phyloP scores from a whole-genome alignment of 345 rosid genomes.

The Syzygium oleosum region DNA sequence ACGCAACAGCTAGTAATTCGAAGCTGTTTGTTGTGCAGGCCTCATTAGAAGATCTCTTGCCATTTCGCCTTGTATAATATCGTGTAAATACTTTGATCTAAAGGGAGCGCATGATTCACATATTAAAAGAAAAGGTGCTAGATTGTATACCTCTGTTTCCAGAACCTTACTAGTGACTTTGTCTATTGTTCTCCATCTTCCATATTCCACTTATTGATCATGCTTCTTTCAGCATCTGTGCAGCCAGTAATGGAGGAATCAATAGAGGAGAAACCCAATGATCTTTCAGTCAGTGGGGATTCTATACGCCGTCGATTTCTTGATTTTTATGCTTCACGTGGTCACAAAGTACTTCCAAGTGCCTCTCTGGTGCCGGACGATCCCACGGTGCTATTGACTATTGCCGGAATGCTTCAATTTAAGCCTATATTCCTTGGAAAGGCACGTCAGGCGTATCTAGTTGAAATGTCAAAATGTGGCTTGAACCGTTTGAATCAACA shows the following conservation, averaged over 20 bases:
- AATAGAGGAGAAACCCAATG: slow-evolving; percentile 25
- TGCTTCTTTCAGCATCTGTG: slow-evolving; percentile 52
- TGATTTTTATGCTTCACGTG: slow-evolving; percentile 83
- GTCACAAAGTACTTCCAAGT: slow-evolving; percentile 84
- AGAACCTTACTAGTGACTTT: not conserved
- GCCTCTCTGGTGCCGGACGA: slow-evolving; percentile 95
- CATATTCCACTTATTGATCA: slow-evolving; percentile 7
- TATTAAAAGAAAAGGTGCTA: slow-evolving; percentile 29
- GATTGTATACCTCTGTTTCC: slow-evolving; percentile 13
- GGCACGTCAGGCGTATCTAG: slow-evolving; percentile 19
- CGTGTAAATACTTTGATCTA: not conserved
- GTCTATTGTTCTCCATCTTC: slow-evolving; percentile 1
- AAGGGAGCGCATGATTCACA: slow-evolving; percentile 11
- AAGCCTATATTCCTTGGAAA: slow-evolving; percentile 93
- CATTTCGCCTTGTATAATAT: slow-evolving; percentile 24
- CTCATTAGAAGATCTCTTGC: slow-evolving; percentile 20
- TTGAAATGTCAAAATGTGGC: not conserved
- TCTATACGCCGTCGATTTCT: slow-evolving; percentile 73
- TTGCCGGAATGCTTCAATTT: slow-evolving; percentile 98
- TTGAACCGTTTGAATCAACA: not conserved
- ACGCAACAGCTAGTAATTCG: not conserved
- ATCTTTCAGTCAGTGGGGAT: slow-evolving; percentile 57
- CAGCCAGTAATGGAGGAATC: slow-evolving; percentile 53
- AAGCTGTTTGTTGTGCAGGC: slow-evolving; percentile 30
- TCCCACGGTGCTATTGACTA: slow-evolving; percentile 86